Conservation (phyloP, 2,329 filamentous ascomycete genomes). For the Cytospora mali region DNA sequence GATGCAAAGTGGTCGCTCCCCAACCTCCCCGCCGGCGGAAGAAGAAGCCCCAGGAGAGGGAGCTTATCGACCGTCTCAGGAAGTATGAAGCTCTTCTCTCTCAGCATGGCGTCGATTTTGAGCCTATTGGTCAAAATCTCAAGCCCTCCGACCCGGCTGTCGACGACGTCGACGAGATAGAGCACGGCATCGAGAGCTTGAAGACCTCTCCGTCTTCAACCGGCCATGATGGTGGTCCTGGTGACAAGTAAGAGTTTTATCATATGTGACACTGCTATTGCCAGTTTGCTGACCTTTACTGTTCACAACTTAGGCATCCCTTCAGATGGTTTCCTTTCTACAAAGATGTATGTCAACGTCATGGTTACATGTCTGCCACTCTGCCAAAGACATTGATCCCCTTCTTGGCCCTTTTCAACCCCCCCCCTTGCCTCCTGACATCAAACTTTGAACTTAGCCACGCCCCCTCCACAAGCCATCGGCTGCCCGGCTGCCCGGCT, state of each 20-base stretch:
- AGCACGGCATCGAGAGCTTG: constrained; percentile 57
- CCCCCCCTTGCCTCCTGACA: background rate
- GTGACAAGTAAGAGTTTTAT: constrained; percentile 35
- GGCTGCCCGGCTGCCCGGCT: background rate
- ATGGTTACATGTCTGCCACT: background rate
- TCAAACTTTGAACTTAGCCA: background rate
- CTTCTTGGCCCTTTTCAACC: background rate
- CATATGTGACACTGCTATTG: constrained; percentile 30
- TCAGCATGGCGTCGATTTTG: constrained; percentile 69
- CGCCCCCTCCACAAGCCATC: background rate
- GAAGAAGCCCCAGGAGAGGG: constrained; percentile 69
- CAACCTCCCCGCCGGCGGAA: constrained; percentile 60
- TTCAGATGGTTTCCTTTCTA: constrained; percentile 54
- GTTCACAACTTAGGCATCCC: constrained; percentile 37
- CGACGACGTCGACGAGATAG: constrained; percentile 59
- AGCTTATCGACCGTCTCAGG: constrained; percentile 68
- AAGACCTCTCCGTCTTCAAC: constrained; percentile 55
- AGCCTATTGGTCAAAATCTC: constrained; percentile 61
- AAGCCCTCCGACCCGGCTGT: constrained; percentile 43
- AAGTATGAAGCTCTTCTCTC: constrained; percentile 69
- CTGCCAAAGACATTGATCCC: background rate
- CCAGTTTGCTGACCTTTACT: constrained; percentile 34
- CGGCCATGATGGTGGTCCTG: constrained; percentile 41
- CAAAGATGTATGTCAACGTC: constrained; percentile 48
- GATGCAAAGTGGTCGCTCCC: constrained; percentile 63